Conservation (phyloP, 2,329 filamentous ascomycete species). For the Aureobasidium namibiae region DNA sequence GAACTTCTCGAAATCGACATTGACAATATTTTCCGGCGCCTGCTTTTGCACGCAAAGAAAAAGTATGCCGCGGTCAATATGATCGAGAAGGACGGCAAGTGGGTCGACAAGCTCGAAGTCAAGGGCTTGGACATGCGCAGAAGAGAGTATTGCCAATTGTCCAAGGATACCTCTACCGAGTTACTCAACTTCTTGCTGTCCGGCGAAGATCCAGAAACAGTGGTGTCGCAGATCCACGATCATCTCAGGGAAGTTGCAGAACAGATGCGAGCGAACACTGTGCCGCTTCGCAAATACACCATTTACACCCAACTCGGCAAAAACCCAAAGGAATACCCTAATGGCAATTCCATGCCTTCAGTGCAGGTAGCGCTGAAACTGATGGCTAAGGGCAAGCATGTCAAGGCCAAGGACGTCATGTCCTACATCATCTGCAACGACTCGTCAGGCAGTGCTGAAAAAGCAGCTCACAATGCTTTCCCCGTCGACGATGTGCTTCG, state of each 20-base stretch:
- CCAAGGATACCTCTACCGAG: constrained; percentile 82
- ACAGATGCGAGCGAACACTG: constrained; percentile 73
- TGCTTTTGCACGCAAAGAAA: constrained; percentile 94
- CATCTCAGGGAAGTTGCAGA: constrained; percentile 76
- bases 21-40: constrained; percentile 90
- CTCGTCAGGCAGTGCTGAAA: constrained; percentile 54
- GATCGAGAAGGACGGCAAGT: constrained; percentile 76
- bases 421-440: constrained; percentile 83
- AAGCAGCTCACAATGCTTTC: constrained; percentile 80
- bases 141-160: constrained; percentile 90
- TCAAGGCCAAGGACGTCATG: constrained; percentile 93
- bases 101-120: constrained; percentile 89
- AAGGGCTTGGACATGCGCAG: constrained; percentile 98
- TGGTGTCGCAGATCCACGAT: constrained; percentile 85
- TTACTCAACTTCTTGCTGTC: constrained; percentile 92
- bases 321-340: constrained; percentile 84
- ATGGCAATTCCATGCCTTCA: constrained; percentile 90
- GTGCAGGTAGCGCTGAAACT: constrained; percentile 91
- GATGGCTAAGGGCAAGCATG: constrained; percentile 73
- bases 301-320: constrained; percentile 98
- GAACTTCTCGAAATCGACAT: constrained; percentile 93
- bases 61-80: constrained; percentile 98
- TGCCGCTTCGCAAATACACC: constrained; percentile 81
- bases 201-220: constrained; percentile 81
- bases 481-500: constrained; percentile 79